A percentile compares a stretch with the other conserved stretches of the same genome.
These are phyloP conservation scores for Corchorus olitorius DNA, from an alignment of 345 rosid species.

Conservation along the genomic window DNA sequence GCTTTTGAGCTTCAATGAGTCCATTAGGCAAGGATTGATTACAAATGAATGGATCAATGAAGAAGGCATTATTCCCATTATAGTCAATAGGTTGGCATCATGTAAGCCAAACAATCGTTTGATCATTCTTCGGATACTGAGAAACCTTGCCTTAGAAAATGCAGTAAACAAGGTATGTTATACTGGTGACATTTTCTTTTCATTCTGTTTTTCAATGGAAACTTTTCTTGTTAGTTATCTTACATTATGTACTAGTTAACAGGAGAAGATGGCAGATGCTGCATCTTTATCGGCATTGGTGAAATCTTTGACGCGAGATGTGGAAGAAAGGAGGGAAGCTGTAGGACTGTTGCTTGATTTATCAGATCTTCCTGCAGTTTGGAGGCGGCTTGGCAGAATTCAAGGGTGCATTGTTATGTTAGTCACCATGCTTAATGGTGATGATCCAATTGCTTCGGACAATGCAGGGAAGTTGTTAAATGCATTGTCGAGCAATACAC, in stretches of 20 bases:
- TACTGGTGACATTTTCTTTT: neutral
- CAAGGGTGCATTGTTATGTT: constrained; percentile 75
- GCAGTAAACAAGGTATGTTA: constrained; percentile 48
- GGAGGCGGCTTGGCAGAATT: constrained; percentile 59
- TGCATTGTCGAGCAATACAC: constrained; percentile 62
- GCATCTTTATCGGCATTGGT: constrained; percentile 49
- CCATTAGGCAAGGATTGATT: constrained; percentile 32
- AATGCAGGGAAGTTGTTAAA: constrained; percentile 57
- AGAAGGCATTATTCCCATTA: constrained; percentile 42
- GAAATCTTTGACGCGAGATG: constrained; percentile 60
- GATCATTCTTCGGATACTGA: constrained; percentile 42
- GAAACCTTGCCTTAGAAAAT: constrained; percentile 42
- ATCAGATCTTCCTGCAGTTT: constrained; percentile 49
- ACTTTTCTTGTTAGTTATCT: constrained; percentile 27
- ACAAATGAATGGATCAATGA: constrained; percentile 51
- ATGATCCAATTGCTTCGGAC: constrained; percentile 50
- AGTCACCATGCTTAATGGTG: constrained; percentile 53
- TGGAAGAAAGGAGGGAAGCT: constrained; percentile 60
- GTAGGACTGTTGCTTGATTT: constrained; percentile 60
- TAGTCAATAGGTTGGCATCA: constrained; percentile 45
- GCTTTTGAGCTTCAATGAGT: constrained; percentile 35
- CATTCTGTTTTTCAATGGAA: neutral
- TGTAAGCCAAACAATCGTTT: constrained; percentile 44
- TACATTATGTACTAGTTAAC: constrained; percentile 29
- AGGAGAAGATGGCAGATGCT: constrained; percentile 68